Conservation (phyloP, 2,329 filamentous ascomycete species). For the Aspergillus alliaceus region DNA sequence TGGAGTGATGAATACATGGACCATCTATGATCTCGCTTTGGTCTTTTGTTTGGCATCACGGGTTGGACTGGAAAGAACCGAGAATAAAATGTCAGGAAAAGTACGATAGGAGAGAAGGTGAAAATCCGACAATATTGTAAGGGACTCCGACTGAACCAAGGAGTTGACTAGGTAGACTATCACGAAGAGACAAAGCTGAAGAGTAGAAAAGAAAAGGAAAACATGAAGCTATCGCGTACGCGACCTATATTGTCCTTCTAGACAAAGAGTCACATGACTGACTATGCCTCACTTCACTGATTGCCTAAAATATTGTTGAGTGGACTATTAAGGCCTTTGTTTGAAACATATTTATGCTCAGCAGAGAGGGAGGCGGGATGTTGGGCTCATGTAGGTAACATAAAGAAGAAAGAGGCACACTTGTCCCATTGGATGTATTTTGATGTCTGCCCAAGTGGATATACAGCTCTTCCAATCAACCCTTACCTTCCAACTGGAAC, state of each 20-base stretch:
- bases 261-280: too few relatives aligned
- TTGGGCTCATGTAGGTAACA: neutral
- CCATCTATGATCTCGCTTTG: constrained; percentile 23
- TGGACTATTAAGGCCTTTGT: neutral
- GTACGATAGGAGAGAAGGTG: neutral
- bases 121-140: neutral
- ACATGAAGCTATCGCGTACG: too few relatives aligned
- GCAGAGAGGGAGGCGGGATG: neutral
- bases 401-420: neutral
- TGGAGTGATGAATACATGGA: constrained; percentile 37
- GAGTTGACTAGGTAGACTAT: too few relatives aligned
- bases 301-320: too few relatives aligned
- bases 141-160: too few relatives aligned
- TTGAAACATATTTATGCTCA: neutral
- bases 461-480: neutral
- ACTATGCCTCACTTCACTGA: too few relatives aligned
- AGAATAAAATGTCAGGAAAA: neutral
- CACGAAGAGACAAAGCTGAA: too few relatives aligned
- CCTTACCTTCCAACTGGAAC: neutral
- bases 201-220: too few relatives aligned
- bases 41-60: neutral
- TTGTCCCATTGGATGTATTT: neutral
- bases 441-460: neutral
- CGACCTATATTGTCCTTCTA: too few relatives aligned
- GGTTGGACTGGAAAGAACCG: neutral